Conservation (phyloP, 768 basidiomycete species). For the Dioszegia aurantiaca region DNA sequence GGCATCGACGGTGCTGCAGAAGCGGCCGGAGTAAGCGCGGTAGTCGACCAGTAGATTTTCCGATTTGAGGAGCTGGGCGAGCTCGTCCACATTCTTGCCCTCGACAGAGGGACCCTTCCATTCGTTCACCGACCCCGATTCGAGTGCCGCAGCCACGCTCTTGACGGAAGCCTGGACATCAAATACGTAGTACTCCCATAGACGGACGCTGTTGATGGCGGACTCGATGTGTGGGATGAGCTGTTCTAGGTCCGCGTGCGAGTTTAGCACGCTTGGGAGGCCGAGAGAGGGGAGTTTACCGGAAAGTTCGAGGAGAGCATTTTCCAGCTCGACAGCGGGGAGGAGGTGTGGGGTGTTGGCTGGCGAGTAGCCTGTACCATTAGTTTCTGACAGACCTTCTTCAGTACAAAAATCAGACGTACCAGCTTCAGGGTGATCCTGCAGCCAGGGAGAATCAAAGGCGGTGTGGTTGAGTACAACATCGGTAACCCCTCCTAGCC, state of each 20-base stretch:
- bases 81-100: conserved; percentile 63
- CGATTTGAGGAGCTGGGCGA: conserved; percentile 64
- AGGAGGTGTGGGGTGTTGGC: conserved; percentile 85
- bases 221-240: conserved; percentile 66
- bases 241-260: conserved; percentile 65
- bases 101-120: conserved; percentile 66
- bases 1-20: conserved; percentile 65
- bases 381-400: no score
- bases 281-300: conserved; percentile 62
- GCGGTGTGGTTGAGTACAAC: conserved; percentile 98
- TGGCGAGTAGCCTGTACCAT: conserved; percentile 92
- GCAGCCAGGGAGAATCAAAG: conserved; percentile 85
- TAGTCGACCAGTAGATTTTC: conserved; percentile 63
- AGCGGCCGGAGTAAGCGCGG: conserved; percentile 61
- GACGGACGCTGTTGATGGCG: conserved; percentile 63
- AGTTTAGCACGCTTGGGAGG: conserved; percentile 68
- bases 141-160: conserved; percentile 61
- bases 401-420: conserved; percentile 29
- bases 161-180: conserved; percentile 65
- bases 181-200: conserved; percentile 95
- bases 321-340: conserved; percentile 88
- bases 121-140: conserved; percentile 44
- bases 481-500: conserved; percentile 84
- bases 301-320: conserved; percentile 79
- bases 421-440: conserved; percentile 95